Base-by-base conservation (phyloP, 2,329 filamentous ascomycete species). In the Thelonectria rubi region DNA sequence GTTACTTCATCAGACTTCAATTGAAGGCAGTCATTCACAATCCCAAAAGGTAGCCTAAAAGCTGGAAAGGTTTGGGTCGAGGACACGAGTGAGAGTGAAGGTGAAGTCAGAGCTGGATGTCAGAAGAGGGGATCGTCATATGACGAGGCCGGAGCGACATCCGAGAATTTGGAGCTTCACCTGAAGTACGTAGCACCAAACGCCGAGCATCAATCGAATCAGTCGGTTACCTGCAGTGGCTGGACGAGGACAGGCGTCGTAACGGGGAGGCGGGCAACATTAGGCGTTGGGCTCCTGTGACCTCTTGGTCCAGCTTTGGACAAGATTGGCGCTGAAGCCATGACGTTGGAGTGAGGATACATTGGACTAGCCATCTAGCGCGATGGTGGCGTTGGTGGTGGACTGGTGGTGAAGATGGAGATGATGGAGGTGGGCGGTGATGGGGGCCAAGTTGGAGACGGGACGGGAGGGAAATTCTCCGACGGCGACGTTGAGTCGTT, bases 61-160 rank as follows among this genome's bases (percentile, higher is more conserved):
- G 52, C 34, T 37, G 34, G 11, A 11, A 37, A 37, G 11, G 12
- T 3, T 17, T 47, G 50, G 24, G 34, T 26, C 10, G 18, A 18
- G 17, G 20, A 8, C 7, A 46, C 8, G 34, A 17, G 40, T 20
- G 39, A 17, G 26, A 11, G 26, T 3, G 37, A 18, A 52, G 40
- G 34, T 24, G n/a, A 37, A 47, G 49, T 37, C 40, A 30, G 43
- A 55, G 62, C 63, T 51, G 46, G 58, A 51, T 55, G 58, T 42
- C 42, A 56, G 49, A 58, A 49, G 65, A 69, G 65, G 68, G 66
- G 57, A 70, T 71, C 68, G 68, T 70, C 68, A 71, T 71, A 53
- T 71, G 68, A 71, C 65, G 48, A 52, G 20, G 49, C 42, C 21
- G n/a, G 47, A 24, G 52, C 53, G 58, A 56, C 52, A 52, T 56